phyloP scores from a whole-genome alignment of 2,329 filamentous ascomycete genomes.

The Furcasterigmium furcatum region DNA sequence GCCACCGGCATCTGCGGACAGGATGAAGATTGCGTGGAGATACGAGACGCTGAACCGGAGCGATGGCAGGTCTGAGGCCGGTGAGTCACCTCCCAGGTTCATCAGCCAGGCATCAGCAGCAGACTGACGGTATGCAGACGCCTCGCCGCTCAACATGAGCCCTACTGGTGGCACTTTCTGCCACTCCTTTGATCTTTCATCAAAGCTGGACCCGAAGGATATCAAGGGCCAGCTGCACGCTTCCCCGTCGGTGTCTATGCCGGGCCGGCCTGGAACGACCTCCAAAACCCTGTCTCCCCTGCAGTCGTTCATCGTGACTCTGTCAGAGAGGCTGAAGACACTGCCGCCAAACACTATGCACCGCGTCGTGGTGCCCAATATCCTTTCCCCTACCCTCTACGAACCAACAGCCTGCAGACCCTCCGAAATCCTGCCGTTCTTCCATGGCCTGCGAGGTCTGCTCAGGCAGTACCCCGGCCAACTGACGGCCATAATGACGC shows the following conservation, averaged over 20 bases:
- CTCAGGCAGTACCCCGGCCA: conserved; percentile 64
- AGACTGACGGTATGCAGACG: conserved; percentile 12
- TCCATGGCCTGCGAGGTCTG: conserved; percentile 74
- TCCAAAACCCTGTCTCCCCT: conserved; percentile 49
- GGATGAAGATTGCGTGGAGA: conserved; percentile 99
- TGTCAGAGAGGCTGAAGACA: conserved; percentile 52
- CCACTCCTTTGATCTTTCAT: conserved; percentile 70
- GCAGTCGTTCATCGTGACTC: conserved; percentile 56
- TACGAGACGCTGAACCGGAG: conserved; percentile 72
- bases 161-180: conserved; percentile 50
- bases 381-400: conserved; percentile 86
- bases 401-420: conserved; percentile 67
- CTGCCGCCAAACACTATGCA: conserved; percentile 65
- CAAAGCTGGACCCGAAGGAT: conserved; percentile 50
- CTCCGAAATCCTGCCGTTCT: conserved; percentile 70
- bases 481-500: conserved; percentile 69
- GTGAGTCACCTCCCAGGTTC: conserved; percentile 10
- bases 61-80: conserved; percentile 8
- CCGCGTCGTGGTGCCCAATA: conserved; percentile 76
- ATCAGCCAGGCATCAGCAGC: too few species aligned
- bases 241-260: conserved; percentile 32
- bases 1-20: conserved; percentile 52
- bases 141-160: not conserved
- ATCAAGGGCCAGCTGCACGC: conserved; percentile 48
- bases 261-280: conserved; percentile 11